Evolutionary conservation across 2,329 filamentous ascomycete genomes (phyloP), one percentile per base, ranked within the genome.

Genomic region (Pseudopyrenochaeta lycopersici): DNA sequence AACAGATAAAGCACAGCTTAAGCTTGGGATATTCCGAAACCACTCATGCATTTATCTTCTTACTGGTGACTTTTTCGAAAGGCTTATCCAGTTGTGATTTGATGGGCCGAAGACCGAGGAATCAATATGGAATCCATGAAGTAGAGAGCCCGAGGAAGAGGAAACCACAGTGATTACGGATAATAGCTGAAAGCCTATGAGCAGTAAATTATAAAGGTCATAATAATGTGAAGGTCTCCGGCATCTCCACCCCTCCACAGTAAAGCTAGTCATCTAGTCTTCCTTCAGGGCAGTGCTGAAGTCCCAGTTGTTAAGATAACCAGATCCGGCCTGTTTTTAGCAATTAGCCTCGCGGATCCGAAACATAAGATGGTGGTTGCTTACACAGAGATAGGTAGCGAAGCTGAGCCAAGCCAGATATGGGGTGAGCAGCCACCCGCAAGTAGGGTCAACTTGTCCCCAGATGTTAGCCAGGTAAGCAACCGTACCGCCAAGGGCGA

Each of bases 361-460:
- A 42, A 35, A 23, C 40, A n/a, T n/a, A 10, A 18, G 2, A 7
- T 7, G 3, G 33, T 2, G 36, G 1, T 39, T 15, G 61, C 75
- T 71, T 60, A 85, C 86, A 67, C 87, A 91, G 46, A 98, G 80
- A 72, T 97, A 98, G 0, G 90, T 92, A 29, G 92, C 93, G 72
- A 96, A 97, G 47, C 87, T 81, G 64, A 97, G 78, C 94, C 94
- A 98, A 14, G 81, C 90, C 21, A 96, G 78, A 72, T 97, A 98
- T 0, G 93, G 94, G 20, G 85, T 84, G 76, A 96, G 83, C 61
- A 87, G 82, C 85, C 86, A 93, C 14, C 87, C 90, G 17, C 91
- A 87, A 7, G 87, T 82, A 17, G 81, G 75, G 73, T 97, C 93
- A 41, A 94, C 84, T 58, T 86, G 81, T 56, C 86, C 86, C 88